Base-by-base conservation (phyloP, 1,284 basidiomycete genomes). In the Cutaneotrichosporon mucoides region DNA sequence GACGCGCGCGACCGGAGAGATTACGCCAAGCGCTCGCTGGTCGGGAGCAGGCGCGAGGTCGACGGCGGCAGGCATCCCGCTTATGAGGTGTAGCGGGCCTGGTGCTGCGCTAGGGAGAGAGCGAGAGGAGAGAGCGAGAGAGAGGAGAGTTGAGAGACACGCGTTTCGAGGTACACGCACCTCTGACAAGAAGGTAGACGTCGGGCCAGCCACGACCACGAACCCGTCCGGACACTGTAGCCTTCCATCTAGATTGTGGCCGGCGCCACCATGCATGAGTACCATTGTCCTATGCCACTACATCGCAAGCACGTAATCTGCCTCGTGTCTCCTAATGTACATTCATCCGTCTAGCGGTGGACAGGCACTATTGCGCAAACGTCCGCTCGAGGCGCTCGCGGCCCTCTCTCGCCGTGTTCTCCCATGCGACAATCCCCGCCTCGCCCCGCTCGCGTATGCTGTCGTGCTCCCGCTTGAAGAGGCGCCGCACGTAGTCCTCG, bases 341-440 rank as follows among this genome's bases (percentile, higher is more conserved):
- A 40, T 24, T 24, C 24, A 24, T 24, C 24, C 24, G 24, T 24
- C 24, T 24, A 24, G 24, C 24, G 24, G 24, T 24, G 24, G 24
- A 24, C 24, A 24, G 24, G 24, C 24, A 24, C 24, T 24, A 9
- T 9, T 12, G 8, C 37, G 11, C 16, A 12, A 51, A 51, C 16
- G 49, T 38, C 13, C 44, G 35, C 38, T 55, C 53, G 42, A 55
- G 5, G 33, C 45, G n/a, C 37, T 45, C 40, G 10, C 63, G 54
- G 10, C 51, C 51, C 38, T 59, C 63, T 1, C 35, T 10, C 11
- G 59, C 51, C 34, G 33, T 8, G 24, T 41, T 57, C 55, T 92
- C 88, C 2, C 90, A 83, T 38, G 79, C 83, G 66, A 89, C 86
- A 63, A 93, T 66, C 16, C 82, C 84, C n/a, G 83, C 85, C 73